Conservation (phyloP, 495 filamentous ascomycete species). For the Penicillium soppii region DNA sequence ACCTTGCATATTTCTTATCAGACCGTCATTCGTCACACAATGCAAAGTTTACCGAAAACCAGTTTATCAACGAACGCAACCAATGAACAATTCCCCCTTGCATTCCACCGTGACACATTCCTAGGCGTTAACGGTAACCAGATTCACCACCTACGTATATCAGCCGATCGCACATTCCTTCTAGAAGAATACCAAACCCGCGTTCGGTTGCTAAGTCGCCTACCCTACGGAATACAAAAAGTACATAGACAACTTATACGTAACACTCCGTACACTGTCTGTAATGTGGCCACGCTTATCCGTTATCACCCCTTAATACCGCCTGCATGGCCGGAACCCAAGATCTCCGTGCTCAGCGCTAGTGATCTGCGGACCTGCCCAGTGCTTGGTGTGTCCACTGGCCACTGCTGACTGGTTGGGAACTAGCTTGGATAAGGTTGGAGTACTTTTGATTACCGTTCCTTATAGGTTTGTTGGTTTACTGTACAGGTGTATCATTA, state of each 20-base stretch:
- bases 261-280: background rate
- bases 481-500: too few relatives aligned
- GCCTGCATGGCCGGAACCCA: too few relatives aligned
- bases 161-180: slow-evolving; percentile 2
- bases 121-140: background rate
- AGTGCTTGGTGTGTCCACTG: slow-evolving; percentile 1
- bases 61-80: background rate
- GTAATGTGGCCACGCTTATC: too few relatives aligned
- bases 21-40: background rate
- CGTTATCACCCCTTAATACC: too few relatives aligned
- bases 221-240: too few relatives aligned
- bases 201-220: background rate
- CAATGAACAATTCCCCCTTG: background rate
- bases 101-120: slow-evolving; percentile 1
- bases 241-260: too few relatives aligned
- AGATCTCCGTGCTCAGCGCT: background rate
- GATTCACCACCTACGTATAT: background rate
- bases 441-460: background rate
- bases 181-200: slow-evolving; percentile 1
- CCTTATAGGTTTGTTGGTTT: too few relatives aligned
- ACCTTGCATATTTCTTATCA: background rate
- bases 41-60: background rate
- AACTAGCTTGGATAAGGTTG: background rate
- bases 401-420: background rate
- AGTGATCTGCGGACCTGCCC: background rate